Evolutionary conservation across 2,329 filamentous ascomycete genomes (phyloP).

Genomic region (Pseudopithomyces maydicus): DNA sequence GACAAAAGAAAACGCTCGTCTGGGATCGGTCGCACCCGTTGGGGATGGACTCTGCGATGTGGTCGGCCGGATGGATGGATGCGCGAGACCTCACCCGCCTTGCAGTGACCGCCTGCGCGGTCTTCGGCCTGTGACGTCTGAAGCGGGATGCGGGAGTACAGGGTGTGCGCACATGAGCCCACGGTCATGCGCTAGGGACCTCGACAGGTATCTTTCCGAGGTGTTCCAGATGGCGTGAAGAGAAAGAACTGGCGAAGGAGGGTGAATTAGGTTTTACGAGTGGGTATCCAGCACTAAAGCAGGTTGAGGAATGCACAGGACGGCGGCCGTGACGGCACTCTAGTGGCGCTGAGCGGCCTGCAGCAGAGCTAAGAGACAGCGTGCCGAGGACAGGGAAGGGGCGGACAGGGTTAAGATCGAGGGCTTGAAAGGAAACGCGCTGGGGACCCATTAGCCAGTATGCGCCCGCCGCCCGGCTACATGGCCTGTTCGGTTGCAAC

Average conservation of each 20-base stretch:
- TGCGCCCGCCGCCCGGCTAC: background rate
- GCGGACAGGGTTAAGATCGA: constrained; percentile 1
- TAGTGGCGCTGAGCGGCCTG: constrained; percentile 17
- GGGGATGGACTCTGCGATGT: background rate
- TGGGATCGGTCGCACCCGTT: background rate
- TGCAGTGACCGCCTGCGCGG: constrained; percentile 12
- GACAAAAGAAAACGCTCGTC: background rate
- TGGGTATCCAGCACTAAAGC: constrained; percentile 16
- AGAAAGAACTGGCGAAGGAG: background rate
- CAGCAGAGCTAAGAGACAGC: constrained; percentile 10
- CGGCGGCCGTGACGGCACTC: constrained; percentile 9
- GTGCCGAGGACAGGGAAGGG: constrained; percentile 9
- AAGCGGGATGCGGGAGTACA: constrained; percentile 7
- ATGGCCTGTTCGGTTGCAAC: background rate
- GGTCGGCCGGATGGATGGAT: background rate
- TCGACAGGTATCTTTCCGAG: background rate
- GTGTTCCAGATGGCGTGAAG: constrained; percentile 2
- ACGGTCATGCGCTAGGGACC: constrained; percentile 5
- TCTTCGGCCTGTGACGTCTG: constrained; percentile 16
- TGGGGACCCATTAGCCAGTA: constrained; percentile 5
- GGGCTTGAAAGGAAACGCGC: constrained; percentile 11
- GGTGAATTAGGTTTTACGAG: constrained; percentile 5
- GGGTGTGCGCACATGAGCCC: constrained; percentile 13
- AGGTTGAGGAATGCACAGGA: constrained; percentile 16
- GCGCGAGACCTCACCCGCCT: constrained; percentile 18